Evolutionary conservation across 169 alveolate genomes (phyloP), one percentile per base, ranked within the genome.

Genomic region (Plasmodium coatneyi): DNA sequence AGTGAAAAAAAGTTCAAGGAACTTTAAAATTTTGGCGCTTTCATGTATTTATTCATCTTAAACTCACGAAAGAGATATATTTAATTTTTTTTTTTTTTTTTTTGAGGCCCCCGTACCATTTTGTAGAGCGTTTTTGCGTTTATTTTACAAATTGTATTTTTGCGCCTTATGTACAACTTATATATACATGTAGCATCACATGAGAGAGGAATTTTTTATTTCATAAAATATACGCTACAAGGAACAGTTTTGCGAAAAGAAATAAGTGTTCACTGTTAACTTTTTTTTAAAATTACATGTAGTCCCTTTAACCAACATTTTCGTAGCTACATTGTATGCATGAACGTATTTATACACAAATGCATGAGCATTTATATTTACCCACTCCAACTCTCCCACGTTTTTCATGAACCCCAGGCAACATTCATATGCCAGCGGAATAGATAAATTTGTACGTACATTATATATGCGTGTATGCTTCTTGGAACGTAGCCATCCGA

Each of bases 281-380:
- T 74, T 74, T n/a, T 74, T n/a, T 16, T 74, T 74, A 3, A 74
- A 39, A 74, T 74, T 74, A 39, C 54, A 22, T 74, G 14, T 71
- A 30, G n/a, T 1, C 43, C 22, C 22, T 32, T 74, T 74, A 74
- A 74, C 60, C 82, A 32, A 74, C 46, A 14, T 74, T n/a, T 74
- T 74, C 12, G 28, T n/a, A 34, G 22, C 30, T 16, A 74, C 36
- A 74, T 14, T 66, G 60, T 41, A 66, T 28, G 76, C 76, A 66
- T 66, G 22, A 66, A 66, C 22, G 9, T 52, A 80, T 80, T 14
- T 80, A 36, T 80, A 80, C 70, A 52, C 66, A 80, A 28, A 80
- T 19, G 89, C 22, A 25, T 80, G 66, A 14, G 22, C 78, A 52
- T 80, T 60, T 10, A 74, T 71, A 71, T 74, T 74, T 16, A 34